A percentile compares a stretch with the other conserved stretches of the same genome.
These are phyloP conservation scores for Wallacemonas sp. DNA, from an alignment of 208 protist genomes.

Conservation along the genomic window DNA sequence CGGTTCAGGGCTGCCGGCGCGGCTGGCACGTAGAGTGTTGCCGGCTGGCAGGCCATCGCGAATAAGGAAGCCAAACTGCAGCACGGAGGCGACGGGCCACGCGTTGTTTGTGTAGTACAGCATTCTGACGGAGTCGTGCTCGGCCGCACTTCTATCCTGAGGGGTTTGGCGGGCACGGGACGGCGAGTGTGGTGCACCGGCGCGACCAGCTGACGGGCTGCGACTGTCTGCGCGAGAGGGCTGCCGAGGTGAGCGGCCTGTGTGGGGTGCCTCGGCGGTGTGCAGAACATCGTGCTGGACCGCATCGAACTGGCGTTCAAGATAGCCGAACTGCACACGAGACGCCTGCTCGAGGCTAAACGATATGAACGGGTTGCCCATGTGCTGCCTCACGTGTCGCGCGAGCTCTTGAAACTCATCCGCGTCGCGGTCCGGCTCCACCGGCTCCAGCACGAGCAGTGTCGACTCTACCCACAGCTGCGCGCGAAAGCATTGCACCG, in stretches of 20 bases:
- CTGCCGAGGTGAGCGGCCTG: too few species aligned
- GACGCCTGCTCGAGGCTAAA: conserved; percentile 41
- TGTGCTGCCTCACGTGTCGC: conserved; percentile 34
- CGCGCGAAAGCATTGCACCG: conserved; percentile 16
- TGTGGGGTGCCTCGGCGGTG: conserved; percentile 10
- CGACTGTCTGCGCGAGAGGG: too few species aligned
- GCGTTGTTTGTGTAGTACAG: conserved; percentile 83
- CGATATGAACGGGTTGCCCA: conserved; percentile 38
- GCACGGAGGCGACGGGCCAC: conserved; percentile 33
- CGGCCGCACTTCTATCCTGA: too few species aligned
- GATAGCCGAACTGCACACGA: conserved; percentile 40
- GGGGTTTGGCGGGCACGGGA: too few species aligned
- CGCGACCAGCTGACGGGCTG: neutral
- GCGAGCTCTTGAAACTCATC: conserved; percentile 43
- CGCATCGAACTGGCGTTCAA: conserved; percentile 32
- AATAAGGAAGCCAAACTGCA: conserved; percentile 60
- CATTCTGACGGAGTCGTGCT: conserved; percentile 46
- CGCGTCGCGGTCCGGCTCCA: conserved; percentile 35
- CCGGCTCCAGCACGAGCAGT: conserved; percentile 37
- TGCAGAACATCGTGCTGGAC: conserved; percentile 17
- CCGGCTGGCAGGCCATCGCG: conserved; percentile 13
- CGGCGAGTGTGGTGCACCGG: neutral
- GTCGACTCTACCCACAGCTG: conserved; percentile 69
- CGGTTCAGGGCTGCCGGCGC: neutral
- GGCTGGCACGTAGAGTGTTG: neutral